Conservation (phyloP, 2,329 filamentous ascomycete genomes). For the Neofusicoccum umdonicola region DNA sequence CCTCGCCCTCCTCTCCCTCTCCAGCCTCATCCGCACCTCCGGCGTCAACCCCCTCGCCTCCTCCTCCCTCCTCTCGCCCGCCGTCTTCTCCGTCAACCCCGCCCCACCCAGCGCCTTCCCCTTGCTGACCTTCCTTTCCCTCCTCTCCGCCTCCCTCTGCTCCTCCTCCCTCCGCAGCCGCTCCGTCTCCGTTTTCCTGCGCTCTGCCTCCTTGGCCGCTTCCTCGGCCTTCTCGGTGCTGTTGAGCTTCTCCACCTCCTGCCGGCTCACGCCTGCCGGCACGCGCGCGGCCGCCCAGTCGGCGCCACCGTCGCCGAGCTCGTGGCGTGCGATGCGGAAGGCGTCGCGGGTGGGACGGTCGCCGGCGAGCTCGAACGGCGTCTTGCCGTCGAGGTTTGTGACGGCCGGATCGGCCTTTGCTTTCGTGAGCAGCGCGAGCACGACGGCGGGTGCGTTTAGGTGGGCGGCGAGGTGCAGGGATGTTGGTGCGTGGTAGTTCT, state of each 20-base stretch:
- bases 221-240: slow-evolving; percentile 68
- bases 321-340: slow-evolving; percentile 81
- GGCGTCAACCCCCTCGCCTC: slow-evolving; percentile 81
- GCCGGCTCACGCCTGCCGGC: slow-evolving; percentile 66
- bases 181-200: slow-evolving; percentile 72
- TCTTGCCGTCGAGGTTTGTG: slow-evolving; percentile 72
- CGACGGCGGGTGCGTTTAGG: slow-evolving; percentile 74
- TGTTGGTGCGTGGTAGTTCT: slow-evolving; percentile 77
- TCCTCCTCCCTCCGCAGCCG: slow-evolving; percentile 60
- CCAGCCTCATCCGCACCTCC: slow-evolving; percentile 79
- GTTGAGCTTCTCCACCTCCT: slow-evolving; percentile 68
- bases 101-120: slow-evolving; percentile 55
- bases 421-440: slow-evolving; percentile 73
- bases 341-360: slow-evolving; percentile 84
- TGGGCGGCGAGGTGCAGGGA: slow-evolving; percentile 82
- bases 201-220: slow-evolving; percentile 59
- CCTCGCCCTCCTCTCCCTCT: slow-evolving; percentile 83
- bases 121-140: slow-evolving; percentile 49
- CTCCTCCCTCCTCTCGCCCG: slow-evolving; percentile 77
- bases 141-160: slow-evolving; percentile 49
- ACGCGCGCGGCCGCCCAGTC: slow-evolving; percentile 76
- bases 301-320: slow-evolving; percentile 71
- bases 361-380: slow-evolving; percentile 81
- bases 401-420: slow-evolving; percentile 71
- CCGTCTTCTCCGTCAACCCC: slow-evolving; percentile 63